A percentile compares a stretch with the other conserved stretches of the same genome.
These are phyloP conservation scores for Pichia sp. DNA, from an alignment of 1,139 yeast genomes.

Conservation along the genomic window DNA sequence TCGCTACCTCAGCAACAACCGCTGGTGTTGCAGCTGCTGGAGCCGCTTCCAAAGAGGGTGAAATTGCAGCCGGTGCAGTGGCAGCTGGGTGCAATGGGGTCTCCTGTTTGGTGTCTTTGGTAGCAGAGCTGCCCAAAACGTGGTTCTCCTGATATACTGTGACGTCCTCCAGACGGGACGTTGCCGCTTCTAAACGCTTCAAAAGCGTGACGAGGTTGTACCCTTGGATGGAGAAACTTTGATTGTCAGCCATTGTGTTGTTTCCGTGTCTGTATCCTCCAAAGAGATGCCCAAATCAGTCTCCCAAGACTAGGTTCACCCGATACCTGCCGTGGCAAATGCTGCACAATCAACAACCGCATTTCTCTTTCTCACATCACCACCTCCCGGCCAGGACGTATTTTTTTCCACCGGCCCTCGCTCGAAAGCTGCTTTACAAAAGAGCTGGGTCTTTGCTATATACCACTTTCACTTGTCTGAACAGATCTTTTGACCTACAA, in stretches of 20 bases:
- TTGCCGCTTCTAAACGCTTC: constrained; percentile 84
- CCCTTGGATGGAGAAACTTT: constrained; percentile 59
- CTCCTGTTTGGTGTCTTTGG: background rate
- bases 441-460: background rate
- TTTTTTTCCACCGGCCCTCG: background rate
- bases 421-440: background rate
- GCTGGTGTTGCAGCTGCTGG: constrained; percentile 21
- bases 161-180: constrained; percentile 86
- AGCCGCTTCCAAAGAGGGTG: constrained; percentile 20
- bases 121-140: constrained; percentile 1
- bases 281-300: background rate
- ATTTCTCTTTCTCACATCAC: background rate
- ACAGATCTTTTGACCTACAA: background rate
- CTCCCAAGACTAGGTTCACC: background rate
- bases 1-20: constrained; percentile 34
- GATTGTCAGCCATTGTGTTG: constrained; percentile 13
- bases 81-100: background rate
- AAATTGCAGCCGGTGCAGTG: constrained; percentile 11
- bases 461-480: too few relatives aligned
- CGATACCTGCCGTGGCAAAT: background rate
- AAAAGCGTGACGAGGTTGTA: constrained; percentile 77
- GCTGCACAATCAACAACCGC: background rate
- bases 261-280: background rate
- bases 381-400: background rate
- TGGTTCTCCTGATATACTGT: constrained; percentile 70